phyloP scores from a whole-genome alignment of 805 yeast species.

The Candida silvicultrix region DNA sequence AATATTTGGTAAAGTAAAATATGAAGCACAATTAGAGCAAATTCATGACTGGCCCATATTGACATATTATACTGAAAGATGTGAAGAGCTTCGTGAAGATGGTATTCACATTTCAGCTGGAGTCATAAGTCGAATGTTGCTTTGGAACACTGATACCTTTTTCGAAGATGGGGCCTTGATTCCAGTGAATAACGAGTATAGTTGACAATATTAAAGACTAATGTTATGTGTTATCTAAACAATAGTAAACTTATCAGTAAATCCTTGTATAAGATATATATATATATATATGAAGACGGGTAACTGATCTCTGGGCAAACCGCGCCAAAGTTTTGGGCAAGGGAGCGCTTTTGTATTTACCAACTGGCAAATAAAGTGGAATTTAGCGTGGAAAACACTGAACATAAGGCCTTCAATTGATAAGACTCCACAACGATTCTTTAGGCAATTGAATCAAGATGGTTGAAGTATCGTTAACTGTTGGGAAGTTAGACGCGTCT shows the following conservation, averaged over 20 bases:
- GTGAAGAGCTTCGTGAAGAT: slow-evolving; percentile 35
- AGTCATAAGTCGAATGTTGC: slow-evolving; percentile 35
- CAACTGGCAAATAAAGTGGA: background rate
- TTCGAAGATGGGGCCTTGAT: slow-evolving; percentile 12
- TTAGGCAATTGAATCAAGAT: slow-evolving; percentile 24
- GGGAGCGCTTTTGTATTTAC: background rate
- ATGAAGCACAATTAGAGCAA: slow-evolving; percentile 27
- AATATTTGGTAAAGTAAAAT: slow-evolving; percentile 25
- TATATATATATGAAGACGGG: no score
- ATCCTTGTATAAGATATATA: no score
- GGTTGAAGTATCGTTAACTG: slow-evolving; percentile 91
- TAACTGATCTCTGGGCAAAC: no score
- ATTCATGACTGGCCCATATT: slow-evolving; percentile 46
- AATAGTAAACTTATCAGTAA: no score
- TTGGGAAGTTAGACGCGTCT: slow-evolving; percentile 94
- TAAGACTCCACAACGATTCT: background rate
- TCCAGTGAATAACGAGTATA: slow-evolving; percentile 1
- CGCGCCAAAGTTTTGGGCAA: background rate
- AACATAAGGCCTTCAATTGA: background rate
- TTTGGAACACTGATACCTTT: slow-evolving; percentile 31
- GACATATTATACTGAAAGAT: slow-evolving; percentile 33
- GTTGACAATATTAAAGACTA: background rate
- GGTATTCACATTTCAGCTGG: slow-evolving; percentile 34
- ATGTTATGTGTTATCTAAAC: no score
- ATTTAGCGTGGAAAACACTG: no score